Conservation (phyloP, 345 rosid species). For the Murraya paniculata region DNA sequence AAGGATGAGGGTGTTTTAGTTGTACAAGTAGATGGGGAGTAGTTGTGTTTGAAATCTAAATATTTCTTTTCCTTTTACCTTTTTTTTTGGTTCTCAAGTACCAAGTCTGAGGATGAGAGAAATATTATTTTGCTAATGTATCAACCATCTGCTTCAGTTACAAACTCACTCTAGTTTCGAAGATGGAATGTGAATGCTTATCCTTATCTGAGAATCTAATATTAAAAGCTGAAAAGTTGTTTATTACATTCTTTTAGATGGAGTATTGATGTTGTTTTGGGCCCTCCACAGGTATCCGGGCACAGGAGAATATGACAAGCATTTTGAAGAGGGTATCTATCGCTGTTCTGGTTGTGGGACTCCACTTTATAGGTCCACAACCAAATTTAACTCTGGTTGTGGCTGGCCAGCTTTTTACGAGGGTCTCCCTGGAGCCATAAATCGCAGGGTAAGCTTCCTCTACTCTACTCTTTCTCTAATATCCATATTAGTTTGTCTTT, state of each 20-base stretch:
- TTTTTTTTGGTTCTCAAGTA: not conserved
- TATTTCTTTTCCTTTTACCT: not conserved
- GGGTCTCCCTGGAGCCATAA: constrained; percentile 86
- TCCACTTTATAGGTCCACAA: constrained; percentile 76
- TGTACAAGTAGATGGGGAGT: not conserved
- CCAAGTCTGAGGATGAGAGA: not conserved
- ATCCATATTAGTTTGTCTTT: not conserved
- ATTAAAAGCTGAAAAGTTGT: not conserved
- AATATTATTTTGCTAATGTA: not conserved
- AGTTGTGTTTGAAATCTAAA: not conserved
- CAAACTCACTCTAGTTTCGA: not conserved
- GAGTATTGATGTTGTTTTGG: not conserved
- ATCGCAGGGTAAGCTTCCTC: constrained; percentile 44
- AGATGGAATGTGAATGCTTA: not conserved
- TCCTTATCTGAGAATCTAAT: not conserved
- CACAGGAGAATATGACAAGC: constrained; percentile 80
- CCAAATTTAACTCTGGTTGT: constrained; percentile 80
- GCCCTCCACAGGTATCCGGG: constrained; percentile 62
- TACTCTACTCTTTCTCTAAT: not conserved
- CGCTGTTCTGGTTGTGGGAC: constrained; percentile 84
- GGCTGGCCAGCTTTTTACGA: constrained; percentile 97
- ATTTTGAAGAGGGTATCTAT: constrained; percentile 63
- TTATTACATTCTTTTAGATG: not conserved
- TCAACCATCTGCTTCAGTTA: not conserved
- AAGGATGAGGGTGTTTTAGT: not conserved